phyloP scores from a whole-genome alignment of 2,329 filamentous ascomycete species.

The Triangularia setosa region DNA sequence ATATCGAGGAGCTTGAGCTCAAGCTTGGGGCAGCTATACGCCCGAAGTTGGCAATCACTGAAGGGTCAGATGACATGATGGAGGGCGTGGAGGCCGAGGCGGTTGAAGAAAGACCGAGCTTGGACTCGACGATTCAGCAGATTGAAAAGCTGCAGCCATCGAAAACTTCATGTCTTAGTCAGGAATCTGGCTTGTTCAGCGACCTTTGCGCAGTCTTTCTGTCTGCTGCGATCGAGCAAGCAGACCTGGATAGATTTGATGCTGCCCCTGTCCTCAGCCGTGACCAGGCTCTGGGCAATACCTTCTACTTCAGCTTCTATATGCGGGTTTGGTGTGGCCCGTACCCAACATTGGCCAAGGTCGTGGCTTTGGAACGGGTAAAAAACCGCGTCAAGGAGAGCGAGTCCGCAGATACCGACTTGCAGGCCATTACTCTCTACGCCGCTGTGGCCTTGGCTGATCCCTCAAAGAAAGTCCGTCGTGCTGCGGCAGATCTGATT shows the following conservation, averaged over 20 bases:
- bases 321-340: slow-evolving; percentile 69
- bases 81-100: slow-evolving; percentile 39
- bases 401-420: slow-evolving; percentile 53
- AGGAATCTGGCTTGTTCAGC: slow-evolving; percentile 50
- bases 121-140: slow-evolving; percentile 39
- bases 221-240: slow-evolving; percentile 45
- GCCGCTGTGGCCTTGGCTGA: slow-evolving; percentile 71
- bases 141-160: slow-evolving; percentile 30
- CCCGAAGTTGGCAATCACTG: slow-evolving; percentile 48
- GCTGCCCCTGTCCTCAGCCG: slow-evolving; percentile 52
- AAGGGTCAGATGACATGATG: slow-evolving; percentile 43
- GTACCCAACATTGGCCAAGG: slow-evolving; percentile 64
- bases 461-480: slow-evolving; percentile 69
- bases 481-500: slow-evolving; percentile 67
- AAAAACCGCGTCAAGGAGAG: slow-evolving; percentile 52
- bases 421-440: slow-evolving; percentile 83
- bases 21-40: slow-evolving; percentile 68
- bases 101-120: slow-evolving; percentile 34
- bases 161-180: slow-evolving; percentile 49
- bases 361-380: slow-evolving; percentile 64
- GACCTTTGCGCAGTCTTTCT: slow-evolving; percentile 59
- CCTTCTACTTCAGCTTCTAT: slow-evolving; percentile 72
- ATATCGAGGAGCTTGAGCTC: slow-evolving; percentile 72
- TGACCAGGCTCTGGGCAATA: slow-evolving; percentile 52
- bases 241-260: slow-evolving; percentile 49